Evolutionary conservation across 2,329 filamentous ascomycete genomes (phyloP).

Genomic region (Sporothrix pseudoabietina): DNA sequence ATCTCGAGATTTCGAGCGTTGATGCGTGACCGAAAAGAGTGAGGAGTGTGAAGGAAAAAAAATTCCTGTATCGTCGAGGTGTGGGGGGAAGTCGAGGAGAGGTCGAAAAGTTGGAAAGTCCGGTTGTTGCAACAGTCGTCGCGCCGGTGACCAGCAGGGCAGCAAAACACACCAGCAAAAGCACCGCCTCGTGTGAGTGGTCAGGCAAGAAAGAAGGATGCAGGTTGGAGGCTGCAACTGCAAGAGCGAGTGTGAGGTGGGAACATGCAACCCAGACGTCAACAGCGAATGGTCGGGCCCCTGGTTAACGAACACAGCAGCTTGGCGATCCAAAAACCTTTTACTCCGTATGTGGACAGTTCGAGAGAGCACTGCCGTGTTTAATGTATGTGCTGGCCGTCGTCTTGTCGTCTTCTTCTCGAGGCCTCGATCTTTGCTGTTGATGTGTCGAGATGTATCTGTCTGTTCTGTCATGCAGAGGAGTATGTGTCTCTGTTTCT

Average conservation of each 20-base stretch:
- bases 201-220: constrained; percentile 13
- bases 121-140: constrained; percentile 11
- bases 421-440: neutral
- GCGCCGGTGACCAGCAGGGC: constrained; percentile 24
- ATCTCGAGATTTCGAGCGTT: neutral
- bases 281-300: constrained; percentile 3
- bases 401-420: neutral
- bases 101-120: constrained; percentile 3
- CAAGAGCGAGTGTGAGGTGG: neutral
- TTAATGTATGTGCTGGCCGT: constrained; percentile 9
- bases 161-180: constrained; percentile 24
- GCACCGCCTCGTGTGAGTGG: constrained; percentile 20
- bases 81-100: neutral
- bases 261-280: constrained; percentile 21
- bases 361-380: neutral
- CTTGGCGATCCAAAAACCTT: constrained; percentile 13
- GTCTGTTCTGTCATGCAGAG: neutral
- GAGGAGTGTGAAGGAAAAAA: neutral
- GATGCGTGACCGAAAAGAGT: neutral
- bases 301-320: constrained; percentile 18
- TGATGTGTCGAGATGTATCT: neutral
- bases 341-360: neutral
- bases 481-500: neutral
- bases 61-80: neutral
- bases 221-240: constrained; percentile 12